phyloP scores from a whole-genome alignment of 176 grass and related monocot species.

The Aechmea fasciata region DNA sequence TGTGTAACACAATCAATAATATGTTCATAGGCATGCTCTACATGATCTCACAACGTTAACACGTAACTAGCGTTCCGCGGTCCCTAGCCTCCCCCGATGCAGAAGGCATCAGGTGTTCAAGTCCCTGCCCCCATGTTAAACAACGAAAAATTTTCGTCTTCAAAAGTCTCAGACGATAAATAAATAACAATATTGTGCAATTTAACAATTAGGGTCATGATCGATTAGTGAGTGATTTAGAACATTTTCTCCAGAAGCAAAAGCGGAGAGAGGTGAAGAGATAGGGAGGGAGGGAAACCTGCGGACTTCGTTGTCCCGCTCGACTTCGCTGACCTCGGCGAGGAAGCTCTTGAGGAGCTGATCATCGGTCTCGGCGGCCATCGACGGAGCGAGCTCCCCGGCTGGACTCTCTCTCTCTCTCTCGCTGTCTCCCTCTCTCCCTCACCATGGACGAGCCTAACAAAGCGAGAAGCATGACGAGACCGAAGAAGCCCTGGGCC shows the following conservation, averaged over 20 bases:
- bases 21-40: no score
- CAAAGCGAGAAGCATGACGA: background rate
- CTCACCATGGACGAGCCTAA: background rate
- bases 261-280: no score
- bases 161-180: no score
- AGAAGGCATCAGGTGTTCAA: no score
- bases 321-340: slow-evolving; percentile 82
- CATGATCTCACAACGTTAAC: no score
- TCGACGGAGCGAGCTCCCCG: background rate
- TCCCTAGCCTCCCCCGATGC: no score
- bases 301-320: slow-evolving; percentile 84
- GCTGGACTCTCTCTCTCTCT: background rate
- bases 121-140: no score
- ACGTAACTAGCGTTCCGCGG: no score
- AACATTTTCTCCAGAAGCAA: no score
- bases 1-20: no score
- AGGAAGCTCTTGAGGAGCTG: slow-evolving; percentile 87
- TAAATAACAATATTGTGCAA: background rate
- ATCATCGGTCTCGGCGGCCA: slow-evolving; percentile 58
- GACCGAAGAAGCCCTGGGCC: no score
- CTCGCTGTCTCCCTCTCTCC: background rate
- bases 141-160: no score
- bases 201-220: background rate
- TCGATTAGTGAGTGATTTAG: background rate
- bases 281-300: slow-evolving; percentile 33